phyloP scores from a whole-genome alignment of 257 asterid genomes.

The Oldenlandia corymbosa region DNA sequence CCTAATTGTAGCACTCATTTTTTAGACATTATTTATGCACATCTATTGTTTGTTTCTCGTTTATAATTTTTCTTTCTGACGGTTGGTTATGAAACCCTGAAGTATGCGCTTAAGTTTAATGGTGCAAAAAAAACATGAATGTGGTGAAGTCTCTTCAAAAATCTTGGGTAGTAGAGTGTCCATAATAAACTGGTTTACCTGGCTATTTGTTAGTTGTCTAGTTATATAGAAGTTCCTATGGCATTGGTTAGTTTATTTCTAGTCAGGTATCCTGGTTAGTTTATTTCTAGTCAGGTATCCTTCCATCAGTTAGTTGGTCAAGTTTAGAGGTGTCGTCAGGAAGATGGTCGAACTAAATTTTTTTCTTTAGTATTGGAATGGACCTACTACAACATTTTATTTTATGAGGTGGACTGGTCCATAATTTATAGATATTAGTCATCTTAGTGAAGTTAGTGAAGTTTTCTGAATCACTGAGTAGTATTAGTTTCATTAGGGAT shows the following conservation, averaged over 20 bases:
- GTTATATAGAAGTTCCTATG: neutral
- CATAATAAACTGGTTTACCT: neutral
- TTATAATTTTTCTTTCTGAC: neutral
- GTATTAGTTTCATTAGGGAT: neutral
- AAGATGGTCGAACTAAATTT: neutral
- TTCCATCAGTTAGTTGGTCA: neutral
- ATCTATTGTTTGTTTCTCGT: neutral
- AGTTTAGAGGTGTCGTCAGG: neutral
- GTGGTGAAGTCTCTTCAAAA: neutral
- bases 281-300: neutral
- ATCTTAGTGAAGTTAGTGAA: neutral
- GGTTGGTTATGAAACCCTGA: neutral
- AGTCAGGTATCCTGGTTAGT: neutral
- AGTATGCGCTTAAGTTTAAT: too few relatives aligned
- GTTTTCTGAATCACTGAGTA: neutral
- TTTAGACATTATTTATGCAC: neutral
- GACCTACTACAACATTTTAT: neutral
- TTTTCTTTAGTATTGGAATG: neutral
- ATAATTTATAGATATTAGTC: neutral
- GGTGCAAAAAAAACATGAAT: too few relatives aligned
- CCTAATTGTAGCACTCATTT: neutral
- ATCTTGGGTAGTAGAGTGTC: neutral
- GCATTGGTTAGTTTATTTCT: neutral
- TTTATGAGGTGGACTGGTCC: neutral
- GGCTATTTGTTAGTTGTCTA: neutral